These are phyloP conservation scores for Celoporthe dispersa DNA, from an alignment of 2,329 filamentous ascomycete genomes.

Conservation along the genomic window DNA sequence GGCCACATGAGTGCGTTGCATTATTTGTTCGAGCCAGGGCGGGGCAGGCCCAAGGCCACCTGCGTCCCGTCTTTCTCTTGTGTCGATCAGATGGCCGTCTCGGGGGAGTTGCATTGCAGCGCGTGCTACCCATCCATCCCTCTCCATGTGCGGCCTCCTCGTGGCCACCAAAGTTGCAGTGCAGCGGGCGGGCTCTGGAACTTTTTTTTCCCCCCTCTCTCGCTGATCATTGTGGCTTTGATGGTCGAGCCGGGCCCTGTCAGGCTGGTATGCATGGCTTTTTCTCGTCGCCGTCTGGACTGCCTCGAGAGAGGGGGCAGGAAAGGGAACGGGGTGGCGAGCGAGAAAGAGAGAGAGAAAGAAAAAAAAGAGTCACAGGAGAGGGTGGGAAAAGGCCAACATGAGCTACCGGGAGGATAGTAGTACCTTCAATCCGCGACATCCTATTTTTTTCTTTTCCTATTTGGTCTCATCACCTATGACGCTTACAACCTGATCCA, in stretches of 20 bases:
- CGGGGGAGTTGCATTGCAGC: not conserved
- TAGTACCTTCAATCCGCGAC: not conserved
- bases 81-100: not conserved
- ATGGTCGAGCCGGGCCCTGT: not conserved
- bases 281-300: not conserved
- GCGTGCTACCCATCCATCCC: not conserved
- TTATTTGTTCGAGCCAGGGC: not conserved
- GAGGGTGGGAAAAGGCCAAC: not conserved
- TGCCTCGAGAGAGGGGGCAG: not conserved
- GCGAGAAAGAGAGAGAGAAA: not conserved
- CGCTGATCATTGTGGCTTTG: not conserved
- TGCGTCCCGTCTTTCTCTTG: not conserved
- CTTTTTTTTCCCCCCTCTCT: too few relatives aligned
- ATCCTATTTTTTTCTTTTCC: not conserved
- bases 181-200: not conserved
- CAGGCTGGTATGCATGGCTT: not conserved
- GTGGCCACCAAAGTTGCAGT: not conserved
- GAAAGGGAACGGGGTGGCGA: too few relatives aligned
- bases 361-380: not conserved
- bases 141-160: not conserved
- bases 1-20: constrained; percentile 1
- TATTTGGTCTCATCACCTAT: not conserved
- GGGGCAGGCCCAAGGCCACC: not conserved
- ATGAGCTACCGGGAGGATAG: not conserved
- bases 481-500: constrained; percentile 4